Evolutionary conservation across 2,329 filamentous ascomycete genomes (phyloP).

Genomic region (Zalaria obscura): DNA sequence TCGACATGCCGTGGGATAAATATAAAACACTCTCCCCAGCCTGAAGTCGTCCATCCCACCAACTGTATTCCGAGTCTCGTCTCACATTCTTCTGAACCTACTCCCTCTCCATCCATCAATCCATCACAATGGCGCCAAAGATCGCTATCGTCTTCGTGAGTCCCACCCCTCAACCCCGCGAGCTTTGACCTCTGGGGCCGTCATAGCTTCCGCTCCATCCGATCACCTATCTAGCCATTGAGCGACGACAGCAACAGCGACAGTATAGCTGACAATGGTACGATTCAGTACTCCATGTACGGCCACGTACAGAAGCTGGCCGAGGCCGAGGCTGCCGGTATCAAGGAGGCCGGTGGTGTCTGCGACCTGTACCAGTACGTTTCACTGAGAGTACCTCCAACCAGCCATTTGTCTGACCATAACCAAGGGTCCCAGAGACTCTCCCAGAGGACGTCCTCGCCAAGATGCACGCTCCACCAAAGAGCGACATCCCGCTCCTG

Average conservation of each 20-base stretch:
- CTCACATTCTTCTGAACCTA: background rate
- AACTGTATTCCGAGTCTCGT: background rate
- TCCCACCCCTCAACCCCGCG: slow-evolving; percentile 12
- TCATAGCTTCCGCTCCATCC: background rate
- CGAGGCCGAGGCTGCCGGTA: slow-evolving; percentile 79
- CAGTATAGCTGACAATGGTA: slow-evolving; percentile 1
- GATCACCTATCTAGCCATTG: background rate
- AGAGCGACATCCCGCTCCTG: slow-evolving; percentile 50
- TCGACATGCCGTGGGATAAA: too few species aligned
- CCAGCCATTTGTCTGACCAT: background rate
- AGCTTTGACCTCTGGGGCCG: background rate
- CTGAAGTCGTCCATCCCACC: too few species aligned
- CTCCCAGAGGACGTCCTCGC: slow-evolving; percentile 66
- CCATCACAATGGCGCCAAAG: slow-evolving; percentile 12
- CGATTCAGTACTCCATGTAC: slow-evolving; percentile 71
- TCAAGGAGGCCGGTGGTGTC: slow-evolving; percentile 71
- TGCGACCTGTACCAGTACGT: slow-evolving; percentile 70
- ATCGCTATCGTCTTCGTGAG: slow-evolving; percentile 71
- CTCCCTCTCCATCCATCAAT: background rate
- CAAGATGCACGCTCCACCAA: slow-evolving; percentile 84
- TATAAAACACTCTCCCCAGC: too few species aligned
- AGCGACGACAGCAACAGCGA: background rate
- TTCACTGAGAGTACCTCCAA: slow-evolving; percentile 1
- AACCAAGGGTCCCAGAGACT: slow-evolving; percentile 61
- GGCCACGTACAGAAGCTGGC: slow-evolving; percentile 78